phyloP scores from a whole-genome alignment of 2,329 filamentous ascomycete species.

The Claviceps quebecensis region DNA sequence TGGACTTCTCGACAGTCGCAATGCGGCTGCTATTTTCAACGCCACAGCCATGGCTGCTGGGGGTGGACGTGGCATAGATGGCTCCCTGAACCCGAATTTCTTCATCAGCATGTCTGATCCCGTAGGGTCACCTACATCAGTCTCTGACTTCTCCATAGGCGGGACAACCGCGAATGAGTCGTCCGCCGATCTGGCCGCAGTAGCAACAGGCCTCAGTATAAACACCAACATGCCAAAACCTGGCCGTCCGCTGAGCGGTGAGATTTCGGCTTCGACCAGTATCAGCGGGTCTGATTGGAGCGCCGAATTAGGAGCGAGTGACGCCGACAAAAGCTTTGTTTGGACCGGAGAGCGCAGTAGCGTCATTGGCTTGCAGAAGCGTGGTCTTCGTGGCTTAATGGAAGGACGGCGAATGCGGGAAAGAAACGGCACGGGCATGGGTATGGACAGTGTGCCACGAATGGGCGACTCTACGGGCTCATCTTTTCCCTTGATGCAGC shows the following conservation, averaged over 20 bases:
- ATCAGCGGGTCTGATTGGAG: conserved; percentile 43
- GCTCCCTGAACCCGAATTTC: conserved; percentile 47
- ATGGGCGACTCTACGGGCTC: conserved; percentile 12
- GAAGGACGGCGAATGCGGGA: conserved; percentile 80
- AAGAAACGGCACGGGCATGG: conserved; percentile 40
- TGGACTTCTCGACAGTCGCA: conserved; percentile 76
- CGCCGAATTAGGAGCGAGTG: conserved; percentile 36
- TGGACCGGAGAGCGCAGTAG: conserved; percentile 76
- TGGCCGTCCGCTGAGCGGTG: conserved; percentile 29
- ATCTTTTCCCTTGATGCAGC: conserved; percentile 8
- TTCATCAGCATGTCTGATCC: conserved; percentile 37
- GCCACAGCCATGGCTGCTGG: conserved; percentile 96
- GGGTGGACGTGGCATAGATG: conserved; percentile 71
- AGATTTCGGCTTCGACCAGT: conserved; percentile 35
- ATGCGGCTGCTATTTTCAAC: conserved; percentile 94
- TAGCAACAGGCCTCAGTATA: conserved; percentile 30
- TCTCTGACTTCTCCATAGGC: conserved; percentile 20
- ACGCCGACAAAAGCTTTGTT: conserved; percentile 33
- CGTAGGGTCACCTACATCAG: conserved; percentile 20
- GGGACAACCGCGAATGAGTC: conserved; percentile 17
- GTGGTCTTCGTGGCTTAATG: conserved; percentile 84
- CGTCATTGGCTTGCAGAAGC: conserved; percentile 90
- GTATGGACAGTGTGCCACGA: conserved; percentile 22
- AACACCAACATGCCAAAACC: conserved; percentile 28
- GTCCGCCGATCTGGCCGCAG: conserved; percentile 18